Evolutionary conservation across 2,329 filamentous ascomycete genomes (phyloP).

Genomic region (Lomentospora prolificans): DNA sequence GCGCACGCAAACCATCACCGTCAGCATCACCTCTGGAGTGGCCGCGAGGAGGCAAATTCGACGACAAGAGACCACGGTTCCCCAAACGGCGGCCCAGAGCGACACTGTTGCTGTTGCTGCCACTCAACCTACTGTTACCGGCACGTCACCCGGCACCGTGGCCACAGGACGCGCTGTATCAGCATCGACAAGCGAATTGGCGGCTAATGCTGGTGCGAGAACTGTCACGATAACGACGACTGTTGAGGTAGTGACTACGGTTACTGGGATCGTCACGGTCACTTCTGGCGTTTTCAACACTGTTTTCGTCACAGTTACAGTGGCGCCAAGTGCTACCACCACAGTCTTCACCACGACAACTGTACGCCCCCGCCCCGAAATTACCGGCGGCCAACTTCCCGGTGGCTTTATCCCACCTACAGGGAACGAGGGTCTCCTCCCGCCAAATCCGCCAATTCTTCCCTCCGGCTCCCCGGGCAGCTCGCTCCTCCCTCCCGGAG

Average conservation of each 20-base stretch:
- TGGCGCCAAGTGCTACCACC: constrained; percentile 10
- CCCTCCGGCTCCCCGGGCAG: neutral
- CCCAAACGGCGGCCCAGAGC: neutral
- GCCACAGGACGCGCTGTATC: neutral
- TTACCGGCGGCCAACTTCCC: neutral
- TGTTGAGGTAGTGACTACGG: neutral
- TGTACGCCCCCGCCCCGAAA: neutral
- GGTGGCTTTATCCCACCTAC: constrained; percentile 1
- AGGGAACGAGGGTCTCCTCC: constrained; percentile 1
- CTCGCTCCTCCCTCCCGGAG: neutral
- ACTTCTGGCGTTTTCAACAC: constrained; percentile 7
- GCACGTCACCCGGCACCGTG: neutral
- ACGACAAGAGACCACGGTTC: neutral
- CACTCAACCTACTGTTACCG: neutral
- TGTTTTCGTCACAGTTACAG: constrained; percentile 12
- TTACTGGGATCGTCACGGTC: constrained; percentile 10
- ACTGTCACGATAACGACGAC: constrained; percentile 5
- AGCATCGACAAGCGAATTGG: neutral
- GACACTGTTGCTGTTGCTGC: neutral
- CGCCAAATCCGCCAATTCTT: neutral
- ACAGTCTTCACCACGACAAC: constrained; percentile 10
- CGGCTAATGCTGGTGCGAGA: neutral
- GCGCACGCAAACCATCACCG: constrained; percentile 16
- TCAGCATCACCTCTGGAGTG: constrained; percentile 15
- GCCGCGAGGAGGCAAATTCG: constrained; percentile 5